Percentiles rank a stretch among this genome's conserved stretches.
Evolutionary conservation across 495 filamentous ascomycete species (phyloP).

Genomic region (Neurospora sp.): DNA sequence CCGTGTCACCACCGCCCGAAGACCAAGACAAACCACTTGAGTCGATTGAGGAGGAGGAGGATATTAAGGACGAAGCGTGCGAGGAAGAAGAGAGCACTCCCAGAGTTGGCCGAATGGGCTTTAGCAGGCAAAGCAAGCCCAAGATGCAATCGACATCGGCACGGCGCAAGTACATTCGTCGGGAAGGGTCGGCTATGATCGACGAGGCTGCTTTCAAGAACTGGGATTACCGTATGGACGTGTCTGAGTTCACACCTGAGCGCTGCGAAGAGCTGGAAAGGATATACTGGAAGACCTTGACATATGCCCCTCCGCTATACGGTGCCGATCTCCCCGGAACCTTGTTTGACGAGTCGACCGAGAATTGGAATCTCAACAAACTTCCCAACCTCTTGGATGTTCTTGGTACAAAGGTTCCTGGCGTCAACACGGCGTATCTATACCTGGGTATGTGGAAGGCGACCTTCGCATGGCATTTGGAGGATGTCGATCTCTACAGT

Average conservation of each 20-base stretch:
- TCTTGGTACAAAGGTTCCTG: constrained; percentile 86
- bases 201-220: constrained; percentile 80
- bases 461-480: constrained; percentile 97
- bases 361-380: constrained; percentile 87
- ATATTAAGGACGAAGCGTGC: constrained; percentile 35
- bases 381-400: constrained; percentile 90
- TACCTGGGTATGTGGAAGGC: constrained; percentile 99
- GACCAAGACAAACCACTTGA: constrained; percentile 27
- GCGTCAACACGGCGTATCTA: constrained; percentile 97
- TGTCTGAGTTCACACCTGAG: constrained; percentile 79
- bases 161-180: constrained; percentile 69
- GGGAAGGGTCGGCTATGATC: constrained; percentile 59
- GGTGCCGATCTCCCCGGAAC: constrained; percentile 95
- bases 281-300: constrained; percentile 91
- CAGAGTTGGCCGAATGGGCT: constrained; percentile 30
- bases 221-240: constrained; percentile 80
- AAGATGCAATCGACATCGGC: constrained; percentile 47
- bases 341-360: constrained; percentile 82
- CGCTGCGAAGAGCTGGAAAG: constrained; percentile 89
- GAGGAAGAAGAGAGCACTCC: constrained; percentile 29
- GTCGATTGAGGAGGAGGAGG: constrained; percentile 36
- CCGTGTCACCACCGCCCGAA: constrained; percentile 39
- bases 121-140: constrained; percentile 30
- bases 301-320: constrained; percentile 88
- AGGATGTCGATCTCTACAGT: constrained; percentile 97